Evolutionary conservation across 768 basidiomycete species (phyloP).

Genomic region (Lepiota brunneoincarnata): DNA sequence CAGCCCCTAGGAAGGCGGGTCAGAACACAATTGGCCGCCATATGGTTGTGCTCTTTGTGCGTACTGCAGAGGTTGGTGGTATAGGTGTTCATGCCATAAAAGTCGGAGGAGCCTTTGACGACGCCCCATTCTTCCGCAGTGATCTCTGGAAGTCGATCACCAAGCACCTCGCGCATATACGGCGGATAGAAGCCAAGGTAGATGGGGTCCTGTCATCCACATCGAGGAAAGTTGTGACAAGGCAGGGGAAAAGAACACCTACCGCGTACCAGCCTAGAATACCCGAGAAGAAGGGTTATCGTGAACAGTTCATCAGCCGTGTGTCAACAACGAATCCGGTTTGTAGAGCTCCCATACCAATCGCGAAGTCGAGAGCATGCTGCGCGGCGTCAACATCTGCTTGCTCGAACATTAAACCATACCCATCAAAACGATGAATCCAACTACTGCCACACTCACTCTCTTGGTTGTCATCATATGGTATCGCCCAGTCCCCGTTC

Average conservation of each 20-base stretch:
- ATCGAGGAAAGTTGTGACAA: slow-evolving; percentile 10
- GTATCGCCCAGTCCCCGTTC: slow-evolving; percentile 74
- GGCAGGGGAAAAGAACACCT: slow-evolving; percentile 21
- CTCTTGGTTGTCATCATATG: slow-evolving; percentile 64
- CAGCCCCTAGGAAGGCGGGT: slow-evolving; percentile 38
- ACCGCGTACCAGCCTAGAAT: slow-evolving; percentile 57
- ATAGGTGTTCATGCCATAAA: slow-evolving; percentile 74
- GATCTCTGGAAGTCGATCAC: slow-evolving; percentile 56
- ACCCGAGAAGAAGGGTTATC: slow-evolving; percentile 20
- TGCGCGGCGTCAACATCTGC: slow-evolving; percentile 68
- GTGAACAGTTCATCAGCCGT: slow-evolving; percentile 17
- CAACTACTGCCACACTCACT: slow-evolving; percentile 41
- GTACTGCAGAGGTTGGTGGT: slow-evolving; percentile 61
- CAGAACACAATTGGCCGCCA: neutral
- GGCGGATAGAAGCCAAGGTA: slow-evolving; percentile 71
- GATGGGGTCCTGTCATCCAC: slow-evolving; percentile 47
- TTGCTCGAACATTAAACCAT: neutral
- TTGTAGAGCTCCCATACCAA: slow-evolving; percentile 43
- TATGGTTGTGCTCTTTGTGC: slow-evolving; percentile 16
- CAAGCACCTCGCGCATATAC: slow-evolving; percentile 53
- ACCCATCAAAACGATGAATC: neutral
- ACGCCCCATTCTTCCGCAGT: slow-evolving; percentile 53
- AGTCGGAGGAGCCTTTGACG: slow-evolving; percentile 65
- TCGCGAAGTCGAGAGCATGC: slow-evolving; percentile 68
- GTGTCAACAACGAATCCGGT: slow-evolving; percentile 21